Conservation (phyloP, 1,284 basidiomycete genomes). For the Heterobasidion occidentale region DNA sequence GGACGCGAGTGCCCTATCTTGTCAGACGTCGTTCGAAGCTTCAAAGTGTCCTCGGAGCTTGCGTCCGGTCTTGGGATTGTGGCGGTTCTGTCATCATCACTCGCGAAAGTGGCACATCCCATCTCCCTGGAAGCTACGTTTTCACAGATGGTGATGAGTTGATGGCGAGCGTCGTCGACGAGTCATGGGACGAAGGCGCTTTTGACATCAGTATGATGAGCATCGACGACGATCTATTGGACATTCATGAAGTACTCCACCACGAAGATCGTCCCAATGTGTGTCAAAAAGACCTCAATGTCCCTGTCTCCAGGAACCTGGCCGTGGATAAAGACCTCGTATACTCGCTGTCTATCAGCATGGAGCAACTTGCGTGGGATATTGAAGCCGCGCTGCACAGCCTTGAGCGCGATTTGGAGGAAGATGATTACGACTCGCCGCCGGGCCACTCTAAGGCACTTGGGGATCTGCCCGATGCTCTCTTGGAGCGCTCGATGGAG, state of each 20-base stretch:
- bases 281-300: not conserved
- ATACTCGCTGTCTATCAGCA: not conserved
- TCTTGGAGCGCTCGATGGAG: not conserved
- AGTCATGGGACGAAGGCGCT: too few relatives aligned
- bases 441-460: not conserved
- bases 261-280: not conserved
- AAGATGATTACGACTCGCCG: not conserved
- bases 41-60: not conserved
- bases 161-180: too few relatives aligned
- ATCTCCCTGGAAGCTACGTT: not conserved
- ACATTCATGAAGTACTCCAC: too few relatives aligned
- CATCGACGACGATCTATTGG: too few relatives aligned
- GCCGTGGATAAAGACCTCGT: not conserved
- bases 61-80: not conserved
- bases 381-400: not conserved
- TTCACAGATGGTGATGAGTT: too few relatives aligned
- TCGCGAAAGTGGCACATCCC: not conserved
- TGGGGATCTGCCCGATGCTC: not conserved
- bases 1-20: not conserved
- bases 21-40: not conserved
- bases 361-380: not conserved
- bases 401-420: not conserved
- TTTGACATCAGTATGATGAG: too few relatives aligned
- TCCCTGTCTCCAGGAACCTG: not conserved
- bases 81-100: not conserved